These are phyloP conservation scores for Cucurbita pepo DNA, from an alignment of 306 rosid genomes.

Conservation along the genomic window DNA sequence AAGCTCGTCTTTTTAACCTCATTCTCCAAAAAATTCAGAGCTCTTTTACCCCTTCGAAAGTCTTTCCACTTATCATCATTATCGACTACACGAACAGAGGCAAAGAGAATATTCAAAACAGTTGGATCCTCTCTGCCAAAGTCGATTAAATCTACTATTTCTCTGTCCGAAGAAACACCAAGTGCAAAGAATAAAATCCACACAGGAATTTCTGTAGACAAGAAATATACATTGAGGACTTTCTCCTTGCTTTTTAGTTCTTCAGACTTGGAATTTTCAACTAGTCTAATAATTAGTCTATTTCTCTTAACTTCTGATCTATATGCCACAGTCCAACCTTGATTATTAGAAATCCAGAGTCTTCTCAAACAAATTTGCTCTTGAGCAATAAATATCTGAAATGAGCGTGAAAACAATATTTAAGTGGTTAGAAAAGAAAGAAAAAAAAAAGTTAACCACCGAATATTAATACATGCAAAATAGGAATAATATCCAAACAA, in stretches of 20 bases:
- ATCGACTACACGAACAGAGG: conserved; percentile 64
- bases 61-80: conserved; percentile 31
- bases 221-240: conserved; percentile 48
- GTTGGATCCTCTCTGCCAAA: conserved; percentile 38
- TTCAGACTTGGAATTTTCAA: conserved; percentile 29
- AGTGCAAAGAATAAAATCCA: conserved; percentile 80
- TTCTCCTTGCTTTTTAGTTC: conserved; percentile 51
- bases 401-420: conserved; percentile 6
- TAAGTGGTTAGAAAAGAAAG: neutral
- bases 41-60: conserved; percentile 35
- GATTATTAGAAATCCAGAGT: conserved; percentile 55
- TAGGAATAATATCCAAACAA: neutral
- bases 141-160: conserved; percentile 58
- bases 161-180: conserved; percentile 69
- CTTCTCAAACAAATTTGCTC: conserved; percentile 62
- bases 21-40: conserved; percentile 27
- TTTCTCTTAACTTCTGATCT: conserved; percentile 65
- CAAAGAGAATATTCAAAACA: conserved; percentile 45
- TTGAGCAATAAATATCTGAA: conserved; percentile 88
- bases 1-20: conserved; percentile 33
- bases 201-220: conserved; percentile 63
- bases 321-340: conserved; percentile 46
- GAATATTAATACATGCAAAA: neutral
- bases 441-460: neutral
- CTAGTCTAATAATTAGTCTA: conserved; percentile 52